Evolutionary conservation across 306 rosid species (phyloP), one percentile per base, ranked within the genome.

Genomic region (Alnus rubra): DNA sequence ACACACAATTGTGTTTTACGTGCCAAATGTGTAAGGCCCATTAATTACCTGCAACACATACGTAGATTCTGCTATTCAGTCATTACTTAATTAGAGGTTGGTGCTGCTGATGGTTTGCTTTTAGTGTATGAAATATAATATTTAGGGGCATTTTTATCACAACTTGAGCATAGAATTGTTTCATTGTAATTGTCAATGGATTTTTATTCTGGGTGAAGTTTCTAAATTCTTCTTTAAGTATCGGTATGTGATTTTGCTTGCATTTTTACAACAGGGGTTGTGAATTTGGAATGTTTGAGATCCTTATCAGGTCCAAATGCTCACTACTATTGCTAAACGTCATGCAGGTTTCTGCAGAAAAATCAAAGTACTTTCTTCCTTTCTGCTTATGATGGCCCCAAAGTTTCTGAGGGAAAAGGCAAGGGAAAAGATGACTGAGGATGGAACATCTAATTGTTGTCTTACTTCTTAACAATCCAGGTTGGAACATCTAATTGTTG

Each of bases 291-390:
- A 14, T 37, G 35, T 33, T 64, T 64, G 19, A 64, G 33, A 35
- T 64, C 12, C 70, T 35, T 64, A 28, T 15, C 19, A 7, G 28
- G 62, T 16, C 10, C 28, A 15, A 35, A 6, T 64, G 70, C 47
- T 64, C n/a, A 64, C 70, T 35, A 37, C 45, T 37, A 35, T 6
- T 16, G 70, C 4, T 30, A 33, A 62, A 44, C 23, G 15, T 62
- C 60, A 5, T 75, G 90, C 90, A 95, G 99, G 86, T 95, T 88
- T 88, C 74, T 95, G 89, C 97, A 89, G 92, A 93, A 90, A 81
- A 88, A 90, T 85, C 98, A 93, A 78, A 82, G 87, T 76, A 53
- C 85, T 9, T 85, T 89, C 90, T 95, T 91, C 76, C 88, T 91
- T 64, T 86, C 96, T 15, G 89, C 92, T 37, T 90, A 95, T 77